Evolutionary conservation across 345 rosid genomes (phyloP), one percentile per base, ranked within the genome.

Genomic region (Cardiospermum halicacabum): DNA sequence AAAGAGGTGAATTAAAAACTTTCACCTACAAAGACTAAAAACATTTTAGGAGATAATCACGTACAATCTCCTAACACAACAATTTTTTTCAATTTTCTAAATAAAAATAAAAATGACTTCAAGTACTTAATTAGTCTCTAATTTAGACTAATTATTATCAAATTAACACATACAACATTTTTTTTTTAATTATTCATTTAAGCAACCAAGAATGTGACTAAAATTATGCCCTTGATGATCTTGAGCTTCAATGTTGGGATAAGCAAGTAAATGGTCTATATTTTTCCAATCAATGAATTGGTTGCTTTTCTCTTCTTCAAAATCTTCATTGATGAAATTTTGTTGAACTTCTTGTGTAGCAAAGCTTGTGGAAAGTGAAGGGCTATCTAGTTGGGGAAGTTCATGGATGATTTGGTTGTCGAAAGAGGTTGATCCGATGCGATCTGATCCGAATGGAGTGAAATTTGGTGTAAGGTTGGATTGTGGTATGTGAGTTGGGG

Each of bases 341-440:
- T 28, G n/a, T 0, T 60, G 64, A n/a, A 62, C 27, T 60, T 69
- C 73, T 59, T 50, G 63, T 31, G 68, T 61, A 10, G 81, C 75
- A 54, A 83, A 72, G 72, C 82, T 82, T 10, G 86, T 79, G 2
- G 94, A 80, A 31, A 78, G 62, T 25, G 76, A 75, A 0, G 90
- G 95, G 67, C 95, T 90, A 55, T 88, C 87, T 15, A 88, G 83
- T 26, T 84, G 84, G 3, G 95, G 95, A 34, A 88, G 87, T 42
- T 81, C 90, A 2, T 47, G 51, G 51, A 47, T 47, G 22, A 78
- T 70, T 15, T 74, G 82, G 65, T 49, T 69, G n/a, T 81, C 88
- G 64, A 74, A 32, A 45, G 78, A 50, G n/a, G 49, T 54, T 40
- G 53, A 50, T 24, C 27, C 30, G 56, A 74, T 12, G 70, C 69